Conservation (phyloP, 805 yeast genomes). For the Teunomyces atbi region DNA sequence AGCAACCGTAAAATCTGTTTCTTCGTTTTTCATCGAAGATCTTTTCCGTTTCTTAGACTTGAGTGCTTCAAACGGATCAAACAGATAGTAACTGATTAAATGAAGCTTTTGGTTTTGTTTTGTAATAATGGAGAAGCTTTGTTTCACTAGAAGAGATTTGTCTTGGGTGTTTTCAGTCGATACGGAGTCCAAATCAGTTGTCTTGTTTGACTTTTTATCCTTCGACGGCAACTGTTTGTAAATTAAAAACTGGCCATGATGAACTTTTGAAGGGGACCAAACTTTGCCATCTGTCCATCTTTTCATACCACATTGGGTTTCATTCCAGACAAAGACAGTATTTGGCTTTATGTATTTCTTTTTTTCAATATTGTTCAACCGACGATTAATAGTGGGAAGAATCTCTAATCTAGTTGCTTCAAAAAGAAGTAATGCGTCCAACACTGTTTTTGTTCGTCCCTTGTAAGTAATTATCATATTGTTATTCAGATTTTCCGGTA, state of each 20-base stretch:
- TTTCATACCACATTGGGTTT: constrained; percentile 65
- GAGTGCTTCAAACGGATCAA: neutral
- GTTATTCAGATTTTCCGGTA: neutral
- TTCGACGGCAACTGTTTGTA: constrained; percentile 52
- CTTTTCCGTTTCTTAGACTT: neutral
- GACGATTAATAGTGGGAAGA: constrained; percentile 56
- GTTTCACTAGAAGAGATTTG: constrained; percentile 45
- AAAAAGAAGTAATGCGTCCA: constrained; percentile 61
- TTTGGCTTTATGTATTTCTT: constrained; percentile 50
- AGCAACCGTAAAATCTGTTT: neutral
- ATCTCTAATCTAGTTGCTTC: constrained; percentile 61
- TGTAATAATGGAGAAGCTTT: constrained; percentile 58
- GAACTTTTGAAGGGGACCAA: constrained; percentile 72
- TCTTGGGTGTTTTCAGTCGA: constrained; percentile 38
- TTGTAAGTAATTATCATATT: constrained; percentile 41
- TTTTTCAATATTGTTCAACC: constrained; percentile 59
- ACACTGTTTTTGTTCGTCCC: constrained; percentile 56
- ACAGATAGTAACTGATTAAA: constrained; percentile 50
- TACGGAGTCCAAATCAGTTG: constrained; percentile 6
- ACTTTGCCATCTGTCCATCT: constrained; percentile 78
- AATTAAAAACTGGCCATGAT: constrained; percentile 25
- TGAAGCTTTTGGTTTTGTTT: constrained; percentile 55
- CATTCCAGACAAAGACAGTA: constrained; percentile 70
- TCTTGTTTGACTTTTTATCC: constrained; percentile 1
- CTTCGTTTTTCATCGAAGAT: neutral